phyloP scores from a whole-genome alignment of 306 rosid species.

The Geum urbanum region DNA sequence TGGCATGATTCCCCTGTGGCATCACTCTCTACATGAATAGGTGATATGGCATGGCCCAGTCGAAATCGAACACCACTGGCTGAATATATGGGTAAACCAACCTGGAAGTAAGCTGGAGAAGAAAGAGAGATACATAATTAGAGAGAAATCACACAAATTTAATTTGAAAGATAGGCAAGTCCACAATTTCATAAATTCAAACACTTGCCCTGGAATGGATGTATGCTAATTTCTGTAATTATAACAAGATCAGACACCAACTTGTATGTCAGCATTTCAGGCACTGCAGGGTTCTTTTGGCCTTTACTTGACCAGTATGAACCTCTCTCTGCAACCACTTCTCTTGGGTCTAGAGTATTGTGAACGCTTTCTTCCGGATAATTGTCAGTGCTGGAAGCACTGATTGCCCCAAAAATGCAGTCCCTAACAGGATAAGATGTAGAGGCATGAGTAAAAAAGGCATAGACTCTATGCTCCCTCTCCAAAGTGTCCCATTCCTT shows the following conservation, averaged over 20 bases:
- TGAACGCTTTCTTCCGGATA: conserved; percentile 66
- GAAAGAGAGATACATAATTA: conserved; percentile 15
- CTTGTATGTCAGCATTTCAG: conserved; percentile 74
- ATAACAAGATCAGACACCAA: conserved; percentile 62
- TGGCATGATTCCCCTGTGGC: neutral
- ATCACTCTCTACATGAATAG: conserved; percentile 19
- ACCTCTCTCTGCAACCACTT: conserved; percentile 22
- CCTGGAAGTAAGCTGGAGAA: conserved; percentile 64
- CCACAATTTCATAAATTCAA: conserved; percentile 18
- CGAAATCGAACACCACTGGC: conserved; percentile 68
- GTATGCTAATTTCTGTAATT: conserved; percentile 54
- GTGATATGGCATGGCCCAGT: conserved; percentile 55
- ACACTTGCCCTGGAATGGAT: conserved; percentile 73
- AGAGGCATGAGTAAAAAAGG: conserved; percentile 40
- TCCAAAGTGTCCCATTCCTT: conserved; percentile 48
- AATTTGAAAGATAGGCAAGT: neutral
- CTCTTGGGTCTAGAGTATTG: conserved; percentile 57
- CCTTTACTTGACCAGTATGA: conserved; percentile 93
- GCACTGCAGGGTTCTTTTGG: conserved; percentile 54
- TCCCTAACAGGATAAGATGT: conserved; percentile 26
- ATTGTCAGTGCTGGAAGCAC: conserved; percentile 96
- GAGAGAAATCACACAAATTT: conserved; percentile 10
- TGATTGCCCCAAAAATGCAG: conserved; percentile 52
- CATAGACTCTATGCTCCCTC: conserved; percentile 63
- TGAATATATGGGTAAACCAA: conserved; percentile 68